Conservation (phyloP, 768 basidiomycete genomes). For the Boletus edulis region DNA sequence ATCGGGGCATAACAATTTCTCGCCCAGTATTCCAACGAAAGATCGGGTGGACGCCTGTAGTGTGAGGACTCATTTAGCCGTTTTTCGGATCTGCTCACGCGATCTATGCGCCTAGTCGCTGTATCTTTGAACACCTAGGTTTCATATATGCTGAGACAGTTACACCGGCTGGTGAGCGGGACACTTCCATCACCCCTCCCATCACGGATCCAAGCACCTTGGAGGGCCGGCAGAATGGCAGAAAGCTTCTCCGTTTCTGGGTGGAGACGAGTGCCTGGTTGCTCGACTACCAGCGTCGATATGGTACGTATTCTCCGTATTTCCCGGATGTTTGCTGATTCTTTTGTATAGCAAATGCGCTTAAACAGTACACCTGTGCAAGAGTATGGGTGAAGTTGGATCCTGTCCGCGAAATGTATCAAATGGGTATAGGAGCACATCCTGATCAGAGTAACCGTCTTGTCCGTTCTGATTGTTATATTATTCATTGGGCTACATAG, state of each 20-base stretch:
- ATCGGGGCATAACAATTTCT: conserved; percentile 50
- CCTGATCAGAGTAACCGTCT: conserved; percentile 61
- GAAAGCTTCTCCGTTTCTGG: conserved; percentile 76
- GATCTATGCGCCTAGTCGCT: conserved; percentile 28
- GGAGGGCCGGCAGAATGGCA: conserved; percentile 50
- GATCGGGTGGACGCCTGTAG: conserved; percentile 60
- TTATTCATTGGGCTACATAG: conserved; percentile 32
- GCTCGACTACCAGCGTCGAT: conserved; percentile 49
- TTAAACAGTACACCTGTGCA: conserved; percentile 43
- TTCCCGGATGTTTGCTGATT: conserved; percentile 11
- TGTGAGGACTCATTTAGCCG: conserved; percentile 42
- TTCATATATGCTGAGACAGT: conserved; percentile 31
- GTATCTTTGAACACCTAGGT: conserved; percentile 42
- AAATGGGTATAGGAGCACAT: conserved; percentile 71
- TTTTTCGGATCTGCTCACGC: conserved; percentile 11
- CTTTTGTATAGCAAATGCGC: conserved; percentile 37
- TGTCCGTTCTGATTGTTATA: background rate
- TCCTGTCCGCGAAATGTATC: conserved; percentile 67
- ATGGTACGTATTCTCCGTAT: conserved; percentile 35
- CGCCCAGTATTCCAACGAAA: conserved; percentile 58
- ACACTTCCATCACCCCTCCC: conserved; percentile 54
- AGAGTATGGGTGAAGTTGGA: conserved; percentile 52
- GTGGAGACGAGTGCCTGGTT: conserved; percentile 71
- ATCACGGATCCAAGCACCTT: conserved; percentile 44
- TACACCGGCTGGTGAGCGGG: conserved; percentile 29